phyloP scores from a whole-genome alignment of 75 land plant species.

The Sequoia sempervirens region DNA sequence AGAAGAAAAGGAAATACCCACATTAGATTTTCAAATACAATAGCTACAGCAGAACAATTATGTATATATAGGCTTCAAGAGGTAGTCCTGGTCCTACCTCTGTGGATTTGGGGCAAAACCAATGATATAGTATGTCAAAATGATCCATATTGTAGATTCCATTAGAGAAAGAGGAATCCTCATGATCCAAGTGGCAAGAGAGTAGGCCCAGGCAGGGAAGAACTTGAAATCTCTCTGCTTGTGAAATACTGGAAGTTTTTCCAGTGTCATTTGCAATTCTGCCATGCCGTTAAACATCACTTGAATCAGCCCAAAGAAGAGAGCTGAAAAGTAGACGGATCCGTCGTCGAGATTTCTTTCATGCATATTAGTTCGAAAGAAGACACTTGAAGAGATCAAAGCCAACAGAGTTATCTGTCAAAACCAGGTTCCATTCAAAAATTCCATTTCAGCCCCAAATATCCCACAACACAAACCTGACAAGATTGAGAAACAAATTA shows the following conservation, averaged over 20 bases:
- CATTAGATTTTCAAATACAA: neutral
- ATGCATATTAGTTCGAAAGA: constrained; percentile 38
- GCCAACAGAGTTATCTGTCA: constrained; percentile 33
- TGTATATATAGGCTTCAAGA: neutral
- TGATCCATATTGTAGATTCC: constrained; percentile 41
- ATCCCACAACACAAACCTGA: neutral
- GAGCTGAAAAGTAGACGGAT: constrained; percentile 27
- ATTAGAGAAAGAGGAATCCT: constrained; percentile 38
- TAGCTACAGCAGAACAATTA: neutral
- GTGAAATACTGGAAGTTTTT: constrained; percentile 51
- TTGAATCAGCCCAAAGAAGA: constrained; percentile 35
- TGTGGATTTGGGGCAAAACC: constrained; percentile 48
- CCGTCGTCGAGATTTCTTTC: constrained; percentile 27
- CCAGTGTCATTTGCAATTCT: constrained; percentile 41
- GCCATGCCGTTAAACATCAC: constrained; percentile 58
- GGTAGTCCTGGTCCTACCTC: constrained; percentile 23
- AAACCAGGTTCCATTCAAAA: neutral
- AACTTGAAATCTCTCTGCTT: constrained; percentile 57
- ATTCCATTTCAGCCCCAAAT: neutral
- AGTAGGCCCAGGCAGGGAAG: constrained; percentile 56
- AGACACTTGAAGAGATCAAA: constrained; percentile 38
- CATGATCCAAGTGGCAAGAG: constrained; percentile 38
- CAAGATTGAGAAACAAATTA: neutral
- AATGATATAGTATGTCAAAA: constrained; percentile 46
- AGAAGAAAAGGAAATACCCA: neutral